These are phyloP conservation scores for Crucihimalaya himalaica DNA, from an alignment of 345 rosid genomes.

Conservation along the genomic window DNA sequence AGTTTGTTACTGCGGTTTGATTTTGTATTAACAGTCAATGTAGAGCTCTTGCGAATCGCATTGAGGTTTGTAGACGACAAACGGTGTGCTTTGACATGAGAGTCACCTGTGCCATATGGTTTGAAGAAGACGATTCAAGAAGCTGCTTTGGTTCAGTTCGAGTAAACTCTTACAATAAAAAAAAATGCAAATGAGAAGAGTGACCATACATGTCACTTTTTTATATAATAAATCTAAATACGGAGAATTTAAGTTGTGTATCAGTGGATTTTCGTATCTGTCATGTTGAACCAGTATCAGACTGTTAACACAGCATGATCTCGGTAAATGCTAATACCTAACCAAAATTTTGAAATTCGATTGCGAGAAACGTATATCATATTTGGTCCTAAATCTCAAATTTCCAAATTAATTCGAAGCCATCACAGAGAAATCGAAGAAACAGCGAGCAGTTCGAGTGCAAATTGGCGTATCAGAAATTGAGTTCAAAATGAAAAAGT, in stretches of 20 bases:
- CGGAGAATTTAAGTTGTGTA: neutral
- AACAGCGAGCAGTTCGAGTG: neutral
- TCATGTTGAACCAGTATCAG: neutral
- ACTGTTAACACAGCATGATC: neutral
- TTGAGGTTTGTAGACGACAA: constrained; percentile 44
- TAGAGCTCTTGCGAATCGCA: constrained; percentile 40
- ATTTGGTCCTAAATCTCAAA: too few relatives aligned
- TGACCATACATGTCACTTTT: neutral
- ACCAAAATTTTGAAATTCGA: neutral
- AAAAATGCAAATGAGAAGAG: neutral
- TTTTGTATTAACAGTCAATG: constrained; percentile 44
- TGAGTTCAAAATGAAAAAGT: neutral
- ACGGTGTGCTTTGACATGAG: constrained; percentile 38
- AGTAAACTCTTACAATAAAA: neutral
- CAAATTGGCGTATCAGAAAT: neutral
- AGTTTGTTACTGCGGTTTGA: constrained; percentile 33
- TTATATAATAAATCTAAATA: neutral
- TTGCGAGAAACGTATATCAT: too few relatives aligned
- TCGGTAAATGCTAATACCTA: neutral
- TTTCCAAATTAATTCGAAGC: too few relatives aligned
- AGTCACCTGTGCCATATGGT: constrained; percentile 43
- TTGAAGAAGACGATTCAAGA: neutral
- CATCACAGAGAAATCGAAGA: neutral
- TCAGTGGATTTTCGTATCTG: neutral
- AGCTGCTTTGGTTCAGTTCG: neutral